Evolutionary conservation across 2,329 filamentous ascomycete species (phyloP), one percentile per base, ranked within the genome.

Genomic region (Chaetomiaceae sp.): DNA sequence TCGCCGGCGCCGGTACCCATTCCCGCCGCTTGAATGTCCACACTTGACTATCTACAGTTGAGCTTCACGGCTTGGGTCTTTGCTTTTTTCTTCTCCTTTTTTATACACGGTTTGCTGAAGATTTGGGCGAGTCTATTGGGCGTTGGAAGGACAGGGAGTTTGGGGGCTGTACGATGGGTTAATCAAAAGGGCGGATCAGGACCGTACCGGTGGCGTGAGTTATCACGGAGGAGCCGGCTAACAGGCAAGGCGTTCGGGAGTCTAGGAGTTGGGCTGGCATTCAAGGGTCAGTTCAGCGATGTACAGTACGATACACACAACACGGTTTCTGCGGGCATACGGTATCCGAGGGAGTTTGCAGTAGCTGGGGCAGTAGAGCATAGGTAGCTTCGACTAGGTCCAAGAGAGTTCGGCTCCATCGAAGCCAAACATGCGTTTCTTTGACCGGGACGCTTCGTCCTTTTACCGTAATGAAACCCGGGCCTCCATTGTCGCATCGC

Each of bases 1-100:
- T 81, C 80, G 6, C 78, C 79, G 0, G 74, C 71, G 27, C 61
- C 60, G 5, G 45, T 59, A 2, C 34, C 56, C 4, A 53, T 59
- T 20, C 43, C 55, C 2, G 58, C 53, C 40, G 57, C 51, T 21
- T 62, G 44, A 53, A 13, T 9, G 30, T 21, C 37, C 37, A 37
- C 27, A 16, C 34, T 16, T 36, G 44, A 53, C 14, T 9, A 25
- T 21, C 37, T 38, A 37, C 27, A 16, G 34, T 16, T 36, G n/a
- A 11, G n/a, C 29, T 50, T 49, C 27, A 42, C 18, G 11, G 9
- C 20, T 40, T 13, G 30, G 5, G 25, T 27, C 20, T 23, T 29
- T 23, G 34, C 40, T 36, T 44, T 14, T 18, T 11, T n/a, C 14
- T 36, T 37, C 18, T 20, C 7, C 6, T 36, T 47, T 48, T 33